Evolutionary conservation across 2,329 filamentous ascomycete species (phyloP), one percentile per base, ranked within the genome.

Genomic region (Xylaria polymorpha): DNA sequence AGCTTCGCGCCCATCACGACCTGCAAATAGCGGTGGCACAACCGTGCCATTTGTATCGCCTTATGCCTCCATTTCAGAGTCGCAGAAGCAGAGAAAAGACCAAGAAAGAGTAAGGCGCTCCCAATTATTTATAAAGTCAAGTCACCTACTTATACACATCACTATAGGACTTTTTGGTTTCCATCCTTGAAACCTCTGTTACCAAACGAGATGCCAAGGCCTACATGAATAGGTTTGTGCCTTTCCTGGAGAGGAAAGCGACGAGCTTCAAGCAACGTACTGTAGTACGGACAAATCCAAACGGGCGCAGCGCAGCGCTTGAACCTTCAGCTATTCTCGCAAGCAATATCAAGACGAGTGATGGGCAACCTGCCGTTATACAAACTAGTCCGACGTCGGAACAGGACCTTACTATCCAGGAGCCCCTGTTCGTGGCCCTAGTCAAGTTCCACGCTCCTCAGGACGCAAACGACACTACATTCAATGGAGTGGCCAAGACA

Each of bases 171-270:
- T 92, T 97, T 76, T 91, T 97, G 75, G 86, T 97, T 39, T 94
- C 94, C 18, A 88, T 98, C 3, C 85, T 99, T 39, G 93, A 93
- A 76, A 94, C 94, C 20, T 94, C 94, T 12, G 92, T 94, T 6
- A 98, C 95, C 0, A 97, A 94, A 81, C 90, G 96, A 75, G 96
- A 99, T 82, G 94, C 94, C 57, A 94, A 92, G 80, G 90, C 93
- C 44, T 99, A 98, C 78, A 86, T 99, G 18, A 92, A 96, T 74
- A 94, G 94, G 70, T 97, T 98, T 79, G 90, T 69, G 68, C 78
- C 71, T 61, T 76, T 74, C 20, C 73, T 79, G n/a, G 75, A 78
- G 74, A 79, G 76, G 72, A 79, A 76, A 64, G 75, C 74, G 67
- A 80, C 76, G 22, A 74, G 71, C 74, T 72, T 76, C 73, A 74